Evolutionary conservation across 768 basidiomycete species (phyloP).

Genomic region (Leucocoprinus sp.): DNA sequence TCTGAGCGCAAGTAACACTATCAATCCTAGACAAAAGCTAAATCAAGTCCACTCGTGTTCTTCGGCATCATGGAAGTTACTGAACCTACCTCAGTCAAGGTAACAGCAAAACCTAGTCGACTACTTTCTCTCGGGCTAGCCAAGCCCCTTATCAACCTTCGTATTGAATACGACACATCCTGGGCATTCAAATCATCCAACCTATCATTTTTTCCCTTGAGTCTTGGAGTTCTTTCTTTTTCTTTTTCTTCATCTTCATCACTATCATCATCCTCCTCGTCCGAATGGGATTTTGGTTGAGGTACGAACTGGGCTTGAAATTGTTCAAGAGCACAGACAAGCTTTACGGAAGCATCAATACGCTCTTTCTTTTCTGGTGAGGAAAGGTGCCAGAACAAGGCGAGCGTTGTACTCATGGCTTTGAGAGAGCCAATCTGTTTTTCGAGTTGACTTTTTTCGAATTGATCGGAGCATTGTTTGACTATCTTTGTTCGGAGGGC

Average conservation of each 20-base stretch:
- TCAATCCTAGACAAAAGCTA: constrained; percentile 75
- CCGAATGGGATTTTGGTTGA: constrained; percentile 30
- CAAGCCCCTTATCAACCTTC: constrained; percentile 78
- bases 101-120: constrained; percentile 90
- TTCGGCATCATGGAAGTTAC: neutral
- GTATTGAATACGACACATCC: constrained; percentile 90
- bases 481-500: neutral
- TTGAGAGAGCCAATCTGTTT: neutral
- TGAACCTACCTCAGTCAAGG: constrained; percentile 77
- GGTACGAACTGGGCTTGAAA: constrained; percentile 67
- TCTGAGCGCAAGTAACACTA: constrained; percentile 71
- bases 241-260: too few species aligned
- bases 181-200: constrained; percentile 70
- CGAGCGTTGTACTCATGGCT: constrained; percentile 77
- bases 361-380: constrained; percentile 74
- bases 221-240: constrained; percentile 30
- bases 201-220: constrained; percentile 35
- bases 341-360: constrained; percentile 77
- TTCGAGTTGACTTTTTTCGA: constrained; percentile 11
- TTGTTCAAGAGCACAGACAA: constrained; percentile 72
- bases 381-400: constrained; percentile 91
- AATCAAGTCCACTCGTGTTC: constrained; percentile 10
- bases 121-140: constrained; percentile 92
- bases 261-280: constrained; percentile 41
- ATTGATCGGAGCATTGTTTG: constrained; percentile 9